Percentiles rank a stretch among this genome's conserved stretches.
These are phyloP conservation scores for Anthracocystis walkeri DNA, from an alignment of 1,284 basidiomycete species.

Conservation along the genomic window DNA sequence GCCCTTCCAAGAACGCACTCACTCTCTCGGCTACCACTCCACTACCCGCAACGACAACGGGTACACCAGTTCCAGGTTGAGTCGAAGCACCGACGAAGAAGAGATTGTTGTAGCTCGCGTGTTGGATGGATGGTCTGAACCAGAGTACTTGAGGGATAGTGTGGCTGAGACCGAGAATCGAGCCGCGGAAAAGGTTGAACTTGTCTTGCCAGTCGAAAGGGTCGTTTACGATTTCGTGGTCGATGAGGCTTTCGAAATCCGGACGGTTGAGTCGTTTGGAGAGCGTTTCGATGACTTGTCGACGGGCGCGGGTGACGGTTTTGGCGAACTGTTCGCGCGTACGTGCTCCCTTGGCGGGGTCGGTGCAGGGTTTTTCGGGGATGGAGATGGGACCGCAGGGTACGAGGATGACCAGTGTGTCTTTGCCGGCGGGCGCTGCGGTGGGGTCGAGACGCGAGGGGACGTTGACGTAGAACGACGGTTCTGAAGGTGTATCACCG, in stretches of 20 bases:
- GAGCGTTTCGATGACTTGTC: slow-evolving; percentile 59
- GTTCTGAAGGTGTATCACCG: slow-evolving; percentile 72
- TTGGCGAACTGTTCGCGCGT: slow-evolving; percentile 43
- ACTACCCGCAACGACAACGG: slow-evolving; percentile 62
- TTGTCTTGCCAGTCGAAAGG: slow-evolving; percentile 70
- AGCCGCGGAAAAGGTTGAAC: slow-evolving; percentile 70
- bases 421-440: slow-evolving; percentile 70
- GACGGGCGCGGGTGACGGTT: slow-evolving; percentile 45
- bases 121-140: slow-evolving; percentile 68
- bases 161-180: slow-evolving; percentile 70
- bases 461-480: slow-evolving; percentile 74
- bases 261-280: slow-evolving; percentile 50
- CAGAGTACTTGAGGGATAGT: slow-evolving; percentile 68
- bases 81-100: slow-evolving; percentile 71
- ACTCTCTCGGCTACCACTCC: slow-evolving; percentile 56
- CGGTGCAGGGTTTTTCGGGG: slow-evolving; percentile 40
- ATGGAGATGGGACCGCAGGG: slow-evolving; percentile 69
- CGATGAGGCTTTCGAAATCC: slow-evolving; percentile 58
- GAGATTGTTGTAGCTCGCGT: slow-evolving; percentile 57
- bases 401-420: slow-evolving; percentile 70
- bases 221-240: slow-evolving; percentile 62
- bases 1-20: slow-evolving; percentile 35
- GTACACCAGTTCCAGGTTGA: slow-evolving; percentile 70
- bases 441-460: slow-evolving; percentile 70
- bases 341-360: slow-evolving; percentile 46